Evolutionary conservation across 129 eudicot genomes (phyloP), one percentile per base, ranked within the genome.

Genomic region (Pseudognaphalium luteoalbum): DNA sequence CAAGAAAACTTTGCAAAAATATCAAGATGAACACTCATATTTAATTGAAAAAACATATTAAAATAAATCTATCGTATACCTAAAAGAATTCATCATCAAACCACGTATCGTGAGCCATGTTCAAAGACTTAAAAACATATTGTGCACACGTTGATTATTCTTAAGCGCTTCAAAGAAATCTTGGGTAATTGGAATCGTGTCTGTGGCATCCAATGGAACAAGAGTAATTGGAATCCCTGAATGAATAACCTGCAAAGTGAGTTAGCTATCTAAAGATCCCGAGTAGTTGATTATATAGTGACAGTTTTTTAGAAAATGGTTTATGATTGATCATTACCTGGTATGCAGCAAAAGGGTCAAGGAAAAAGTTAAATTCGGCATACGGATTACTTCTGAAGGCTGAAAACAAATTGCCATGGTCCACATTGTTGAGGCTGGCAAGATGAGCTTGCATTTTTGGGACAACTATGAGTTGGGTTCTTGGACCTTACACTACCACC

Each of bases 281-380:
- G n/a, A n/a, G n/a, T n/a, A n/a, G n/a, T n/a, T n/a, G n/a, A n/a
- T 68, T 3, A 30, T 10, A 68, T 68, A 30, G 33, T 30, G 33
- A 30, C 33, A 1, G 3, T 30, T 30, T 30, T 19, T 3, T 19
- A 51, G 57, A 3, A 51, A 51, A 51, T 51, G n/a, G 57, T 21
- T 61, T 61, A 61, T 22, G 34, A 61, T 11, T 29, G 10, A 6
- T 57, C 12, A 22, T 35, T 83, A 91, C 98, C 93, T 94, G 96
- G 60, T 91, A 94, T 70, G 97, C 97, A 70, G 96, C 93, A 80
- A 91, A 94, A 61, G 97, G 98, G 79, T 94, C 98, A 70, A 74
- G 80, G 66, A 82, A 94, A 34, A 94, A 58, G 76, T 94, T 94
- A 83, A 88, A 94, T 75, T 94, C 97, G 39, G 98, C 97, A 58